Conservation (phyloP, 140 eudicot species). For the Senecio squalidus region DNA sequence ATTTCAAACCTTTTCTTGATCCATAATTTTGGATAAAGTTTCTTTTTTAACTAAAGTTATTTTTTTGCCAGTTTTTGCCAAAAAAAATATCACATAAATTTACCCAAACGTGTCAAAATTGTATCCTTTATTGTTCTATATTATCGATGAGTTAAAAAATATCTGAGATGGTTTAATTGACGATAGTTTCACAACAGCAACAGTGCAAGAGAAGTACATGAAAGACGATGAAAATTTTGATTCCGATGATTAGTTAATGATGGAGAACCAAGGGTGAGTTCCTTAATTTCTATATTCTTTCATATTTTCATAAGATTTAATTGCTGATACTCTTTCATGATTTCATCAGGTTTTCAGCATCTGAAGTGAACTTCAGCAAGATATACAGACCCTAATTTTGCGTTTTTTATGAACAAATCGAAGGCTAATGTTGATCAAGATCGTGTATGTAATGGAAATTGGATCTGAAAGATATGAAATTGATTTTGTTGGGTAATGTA, state of each 20-base stretch:
- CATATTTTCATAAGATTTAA: background rate
- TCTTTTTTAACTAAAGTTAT: too few relatives aligned
- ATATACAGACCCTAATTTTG: background rate
- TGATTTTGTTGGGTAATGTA: constrained; percentile 1
- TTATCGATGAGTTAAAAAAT: background rate
- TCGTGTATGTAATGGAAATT: constrained; percentile 7
- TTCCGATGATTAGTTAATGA: constrained; percentile 24
- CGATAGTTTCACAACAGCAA: constrained; percentile 71
- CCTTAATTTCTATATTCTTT: background rate
- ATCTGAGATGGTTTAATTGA: constrained; percentile 37
- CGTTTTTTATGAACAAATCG: background rate
- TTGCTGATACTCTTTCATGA: background rate
- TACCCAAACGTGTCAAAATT: background rate
- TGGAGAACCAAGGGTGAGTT: constrained; percentile 15
- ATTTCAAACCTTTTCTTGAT: too few relatives aligned
- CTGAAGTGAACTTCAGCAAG: background rate
- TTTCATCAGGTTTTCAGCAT: background rate
- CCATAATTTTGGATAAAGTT: too few relatives aligned
- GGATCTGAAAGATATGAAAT: constrained; percentile 3
- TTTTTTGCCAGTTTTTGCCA: too few relatives aligned
- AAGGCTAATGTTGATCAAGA: background rate
- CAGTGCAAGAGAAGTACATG: constrained; percentile 95
- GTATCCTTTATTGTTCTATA: background rate
- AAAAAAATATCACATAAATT: too few relatives aligned
- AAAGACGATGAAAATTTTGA: constrained; percentile 64